Evolutionary conservation across 2,329 filamentous ascomycete species (phyloP).

Genomic region (Emmonsia crescens): DNA sequence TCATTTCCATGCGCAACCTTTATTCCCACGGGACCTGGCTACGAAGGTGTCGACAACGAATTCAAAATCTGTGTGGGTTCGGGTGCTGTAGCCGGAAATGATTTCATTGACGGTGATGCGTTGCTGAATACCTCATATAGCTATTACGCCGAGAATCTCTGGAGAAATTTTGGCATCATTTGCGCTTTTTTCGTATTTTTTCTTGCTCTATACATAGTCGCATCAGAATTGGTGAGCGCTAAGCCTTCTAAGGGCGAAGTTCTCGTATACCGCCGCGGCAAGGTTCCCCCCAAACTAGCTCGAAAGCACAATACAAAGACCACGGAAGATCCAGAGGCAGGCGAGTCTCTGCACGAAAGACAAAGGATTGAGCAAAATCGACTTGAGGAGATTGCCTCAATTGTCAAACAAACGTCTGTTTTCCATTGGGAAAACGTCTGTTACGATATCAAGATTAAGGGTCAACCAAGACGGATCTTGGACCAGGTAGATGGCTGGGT

Average conservation of each 20-base stretch:
- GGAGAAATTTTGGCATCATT: slow-evolving; percentile 62
- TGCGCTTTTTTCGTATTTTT: slow-evolving; percentile 46
- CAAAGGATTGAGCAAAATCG: slow-evolving; percentile 22
- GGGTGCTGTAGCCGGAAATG: slow-evolving; percentile 46
- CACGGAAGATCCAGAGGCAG: slow-evolving; percentile 8
- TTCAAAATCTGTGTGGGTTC: slow-evolving; percentile 44
- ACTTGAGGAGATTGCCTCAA: slow-evolving; percentile 19
- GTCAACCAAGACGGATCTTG: slow-evolving; percentile 61
- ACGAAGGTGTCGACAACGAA: slow-evolving; percentile 20
- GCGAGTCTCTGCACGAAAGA: slow-evolving; percentile 4
- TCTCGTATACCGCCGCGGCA: slow-evolving; percentile 61
- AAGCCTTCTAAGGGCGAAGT: slow-evolving; percentile 69
- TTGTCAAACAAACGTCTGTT: slow-evolving; percentile 40
- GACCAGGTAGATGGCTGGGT: slow-evolving; percentile 88
- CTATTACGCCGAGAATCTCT: slow-evolving; percentile 51
- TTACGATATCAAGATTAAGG: slow-evolving; percentile 74
- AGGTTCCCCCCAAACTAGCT: slow-evolving; percentile 23
- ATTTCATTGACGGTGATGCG: slow-evolving; percentile 46
- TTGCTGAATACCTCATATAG: slow-evolving; percentile 47
- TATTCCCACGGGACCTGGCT: slow-evolving; percentile 34
- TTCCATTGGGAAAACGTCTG: slow-evolving; percentile 82
- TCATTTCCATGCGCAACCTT: slow-evolving; percentile 43
- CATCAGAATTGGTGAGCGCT: slow-evolving; percentile 50
- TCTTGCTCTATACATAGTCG: slow-evolving; percentile 10
- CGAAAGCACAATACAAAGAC: slow-evolving; percentile 4